Base-by-base conservation (phyloP, 352 stramenopile species). In the Phytopythium vexans region DNA sequence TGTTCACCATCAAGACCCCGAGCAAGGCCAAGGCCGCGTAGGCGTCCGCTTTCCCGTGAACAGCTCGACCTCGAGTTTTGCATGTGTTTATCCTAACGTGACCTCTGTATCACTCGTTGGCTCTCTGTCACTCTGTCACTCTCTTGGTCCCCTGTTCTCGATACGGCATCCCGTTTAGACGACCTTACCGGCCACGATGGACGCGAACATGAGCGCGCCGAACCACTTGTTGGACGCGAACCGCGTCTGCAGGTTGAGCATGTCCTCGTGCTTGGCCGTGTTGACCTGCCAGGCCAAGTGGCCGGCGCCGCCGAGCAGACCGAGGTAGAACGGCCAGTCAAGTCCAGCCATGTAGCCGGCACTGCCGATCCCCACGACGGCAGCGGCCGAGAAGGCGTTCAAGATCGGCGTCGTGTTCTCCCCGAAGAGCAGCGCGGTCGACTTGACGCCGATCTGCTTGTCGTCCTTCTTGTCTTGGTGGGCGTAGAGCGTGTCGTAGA, bases 401-500 rank as follows among this genome's bases (percentile, higher is more conserved):
- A 99, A 66, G 40, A 98, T 88, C 3, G 88, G 91, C 73, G 97
- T 98, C 6, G 95, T 98, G 38, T 88, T 85, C 31, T 97, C 81
- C 21, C 93, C 96, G 76, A 99, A 98, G 6, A 97, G 88, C 51
- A 99, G 72, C 33, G 96, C 96, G 11, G 97, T 99, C 12, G 92
- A 98, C 51, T 94, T 88, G 41, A 99, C 86, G 36, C 96, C 96
- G 39, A 99, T 91, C 57, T 94, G 88, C 40, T 78, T 61, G 80
- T 99, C 97, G 68, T 99, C 97, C 11, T 85, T 83, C 81, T 98
- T 99, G 78, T 99, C 83, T 54, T 99, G 97, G 74, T 99, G 96
- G 10, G 96, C 97, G 76, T 99, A 99, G 21, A 99, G 70, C 11
- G 97, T 99, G 74, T 99, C 97, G 70, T 99, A 99, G n/a, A 99